phyloP scores from a whole-genome alignment of 495 filamentous ascomycete genomes.

The Trichoderma erinaceum region DNA sequence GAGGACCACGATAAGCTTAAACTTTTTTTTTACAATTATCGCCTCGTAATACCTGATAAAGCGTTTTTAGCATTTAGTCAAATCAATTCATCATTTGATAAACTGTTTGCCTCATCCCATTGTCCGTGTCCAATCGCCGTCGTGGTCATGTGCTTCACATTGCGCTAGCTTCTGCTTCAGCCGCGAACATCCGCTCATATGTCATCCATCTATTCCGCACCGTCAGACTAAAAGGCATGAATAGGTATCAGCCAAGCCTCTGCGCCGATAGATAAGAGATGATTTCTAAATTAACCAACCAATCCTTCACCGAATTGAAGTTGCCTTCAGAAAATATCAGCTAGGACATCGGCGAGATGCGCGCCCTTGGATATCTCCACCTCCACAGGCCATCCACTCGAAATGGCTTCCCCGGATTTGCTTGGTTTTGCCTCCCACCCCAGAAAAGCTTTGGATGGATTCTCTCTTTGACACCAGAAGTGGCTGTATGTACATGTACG shows the following conservation, averaged over 20 bases:
- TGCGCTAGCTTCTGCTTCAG: not conserved
- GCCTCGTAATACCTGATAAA: too few relatives aligned
- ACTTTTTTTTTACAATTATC: too few relatives aligned
- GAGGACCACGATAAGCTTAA: not conserved
- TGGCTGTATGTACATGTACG: too few relatives aligned
- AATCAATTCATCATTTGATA: too few relatives aligned
- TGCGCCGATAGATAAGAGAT: not conserved
- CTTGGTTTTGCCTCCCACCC: not conserved
- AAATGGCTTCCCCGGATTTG: not conserved
- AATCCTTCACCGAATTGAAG: not conserved
- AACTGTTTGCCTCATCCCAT: too few relatives aligned
- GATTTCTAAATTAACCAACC: not conserved
- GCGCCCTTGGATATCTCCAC: not conserved
- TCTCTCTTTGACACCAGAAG: not conserved
- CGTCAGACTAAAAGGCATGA: not conserved
- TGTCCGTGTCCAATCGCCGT: too few relatives aligned
- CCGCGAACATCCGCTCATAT: not conserved
- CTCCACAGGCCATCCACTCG: not conserved
- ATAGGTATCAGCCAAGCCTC: not conserved
- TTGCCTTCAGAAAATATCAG: not conserved
- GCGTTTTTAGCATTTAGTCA: too few relatives aligned
- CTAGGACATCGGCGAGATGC: constrained; percentile 12
- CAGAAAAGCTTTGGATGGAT: not conserved
- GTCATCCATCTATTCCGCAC: not conserved
- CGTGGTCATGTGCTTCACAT: too few relatives aligned